Conservation (phyloP, 768 basidiomycete species). For the Boletus coccyginus region DNA sequence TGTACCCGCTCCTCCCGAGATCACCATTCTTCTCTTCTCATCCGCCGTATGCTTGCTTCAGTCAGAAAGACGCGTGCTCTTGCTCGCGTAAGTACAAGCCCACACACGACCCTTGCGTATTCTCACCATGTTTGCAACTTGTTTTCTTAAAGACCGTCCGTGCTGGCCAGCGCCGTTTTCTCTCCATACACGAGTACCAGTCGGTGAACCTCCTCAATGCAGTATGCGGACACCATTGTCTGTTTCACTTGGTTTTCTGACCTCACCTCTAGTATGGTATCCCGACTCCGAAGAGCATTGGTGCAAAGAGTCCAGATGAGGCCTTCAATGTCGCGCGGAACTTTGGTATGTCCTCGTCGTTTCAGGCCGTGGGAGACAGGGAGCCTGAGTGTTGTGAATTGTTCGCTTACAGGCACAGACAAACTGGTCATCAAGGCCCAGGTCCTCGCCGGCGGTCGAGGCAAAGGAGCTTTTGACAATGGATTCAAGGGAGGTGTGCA, state of each 20-base stretch:
- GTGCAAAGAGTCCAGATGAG: slow-evolving; percentile 86
- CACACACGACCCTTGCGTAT: neutral
- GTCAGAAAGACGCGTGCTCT: slow-evolving; percentile 62
- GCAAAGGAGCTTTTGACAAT: slow-evolving; percentile 95
- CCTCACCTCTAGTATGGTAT: slow-evolving; percentile 79
- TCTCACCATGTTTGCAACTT: neutral
- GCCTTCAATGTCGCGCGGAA: slow-evolving; percentile 85
- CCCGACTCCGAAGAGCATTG: slow-evolving; percentile 87
- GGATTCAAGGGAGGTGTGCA: slow-evolving; percentile 98
- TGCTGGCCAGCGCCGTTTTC: slow-evolving; percentile 84
- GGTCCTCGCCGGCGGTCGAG: slow-evolving; percentile 96
- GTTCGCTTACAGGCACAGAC: slow-evolving; percentile 50
- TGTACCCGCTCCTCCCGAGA: slow-evolving; percentile 13
- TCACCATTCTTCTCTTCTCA: slow-evolving; percentile 17
- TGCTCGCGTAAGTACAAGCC: slow-evolving; percentile 49
- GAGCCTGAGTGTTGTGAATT: neutral
- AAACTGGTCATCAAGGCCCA: slow-evolving; percentile 97
- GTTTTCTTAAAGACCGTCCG: slow-evolving; percentile 48
- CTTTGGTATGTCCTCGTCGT: slow-evolving; percentile 58
- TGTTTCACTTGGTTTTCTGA: neutral
- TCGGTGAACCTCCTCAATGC: slow-evolving; percentile 93
- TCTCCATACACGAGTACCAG: slow-evolving; percentile 98
- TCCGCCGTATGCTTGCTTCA: slow-evolving; percentile 59
- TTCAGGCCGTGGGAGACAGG: neutral
- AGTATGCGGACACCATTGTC: slow-evolving; percentile 43